Evolutionary conservation across 306 rosid species (phyloP).

Genomic region (Cyclanthera cordifolia): DNA sequence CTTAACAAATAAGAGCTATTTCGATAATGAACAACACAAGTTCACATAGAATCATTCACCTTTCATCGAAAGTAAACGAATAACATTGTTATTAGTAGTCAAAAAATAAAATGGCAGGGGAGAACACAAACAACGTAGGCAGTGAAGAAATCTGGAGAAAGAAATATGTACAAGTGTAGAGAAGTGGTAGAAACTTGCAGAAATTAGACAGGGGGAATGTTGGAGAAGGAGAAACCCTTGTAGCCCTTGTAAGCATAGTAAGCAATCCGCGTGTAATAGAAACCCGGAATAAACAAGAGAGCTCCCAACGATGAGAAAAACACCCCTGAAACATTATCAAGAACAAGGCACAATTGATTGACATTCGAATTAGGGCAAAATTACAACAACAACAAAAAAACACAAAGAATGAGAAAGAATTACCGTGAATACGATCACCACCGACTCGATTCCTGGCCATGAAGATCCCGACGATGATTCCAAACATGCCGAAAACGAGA

Average conservation of each 20-base stretch:
- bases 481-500: slow-evolving; percentile 67
- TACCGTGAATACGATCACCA: slow-evolving; percentile 92
- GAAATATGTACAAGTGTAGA: slow-evolving; percentile 27
- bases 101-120: neutral
- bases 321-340: slow-evolving; percentile 32
- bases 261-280: slow-evolving; percentile 93
- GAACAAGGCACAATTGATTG: neutral
- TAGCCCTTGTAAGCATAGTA: slow-evolving; percentile 95
- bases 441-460: slow-evolving; percentile 84
- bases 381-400: neutral
- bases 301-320: slow-evolving; percentile 77
- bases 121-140: neutral
- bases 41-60: slow-evolving; percentile 1
- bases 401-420: neutral
- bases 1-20: no score
- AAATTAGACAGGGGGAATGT: slow-evolving; percentile 75
- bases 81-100: neutral
- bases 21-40: neutral
- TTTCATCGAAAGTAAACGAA: neutral
- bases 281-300: slow-evolving; percentile 87
- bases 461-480: slow-evolving; percentile 58
- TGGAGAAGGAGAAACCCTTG: slow-evolving; percentile 91
- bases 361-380: neutral
- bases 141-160: neutral
- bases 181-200: neutral